Conservation (phyloP, 1,284 basidiomycete genomes). For the Rugiboletus extremiorientalis region DNA sequence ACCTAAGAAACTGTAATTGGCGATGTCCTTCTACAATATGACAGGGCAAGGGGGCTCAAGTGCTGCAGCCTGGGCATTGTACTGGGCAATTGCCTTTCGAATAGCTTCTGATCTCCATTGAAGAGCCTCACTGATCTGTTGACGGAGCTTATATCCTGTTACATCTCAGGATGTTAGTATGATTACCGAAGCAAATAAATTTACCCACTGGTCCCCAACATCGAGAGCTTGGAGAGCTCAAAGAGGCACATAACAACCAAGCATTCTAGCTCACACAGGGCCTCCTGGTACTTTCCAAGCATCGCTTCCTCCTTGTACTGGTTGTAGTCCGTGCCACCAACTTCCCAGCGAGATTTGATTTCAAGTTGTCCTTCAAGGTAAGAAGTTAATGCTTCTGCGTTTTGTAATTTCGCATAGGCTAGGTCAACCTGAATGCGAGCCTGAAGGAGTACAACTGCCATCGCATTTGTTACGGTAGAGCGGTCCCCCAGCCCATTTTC, state of each 20-base stretch:
- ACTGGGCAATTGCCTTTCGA: neutral
- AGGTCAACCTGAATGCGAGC: neutral
- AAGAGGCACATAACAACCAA: slow-evolving; percentile 7
- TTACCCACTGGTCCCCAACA: slow-evolving; percentile 1
- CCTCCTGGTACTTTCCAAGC: neutral
- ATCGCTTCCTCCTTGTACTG: neutral
- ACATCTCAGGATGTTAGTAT: no score
- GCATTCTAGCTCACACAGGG: neutral
- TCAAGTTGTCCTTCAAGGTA: neutral
- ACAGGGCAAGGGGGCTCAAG: no score
- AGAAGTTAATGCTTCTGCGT: neutral
- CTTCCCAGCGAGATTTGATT: neutral
- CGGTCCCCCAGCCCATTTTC: no score
- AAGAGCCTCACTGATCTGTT: slow-evolving; percentile 5
- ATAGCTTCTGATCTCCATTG: slow-evolving; percentile 1
- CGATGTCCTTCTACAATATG: no score
- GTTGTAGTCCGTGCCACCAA: neutral
- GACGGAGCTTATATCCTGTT: slow-evolving; percentile 6
- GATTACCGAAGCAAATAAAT: neutral
- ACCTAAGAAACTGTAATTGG: no score
- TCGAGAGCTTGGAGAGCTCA: neutral
- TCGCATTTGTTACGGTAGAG: no score
- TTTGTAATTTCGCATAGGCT: neutral
- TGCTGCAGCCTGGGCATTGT: neutral
- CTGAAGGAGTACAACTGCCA: no score